Conservation (phyloP, 257 asterid species). For the Ligustrum vulgare region DNA sequence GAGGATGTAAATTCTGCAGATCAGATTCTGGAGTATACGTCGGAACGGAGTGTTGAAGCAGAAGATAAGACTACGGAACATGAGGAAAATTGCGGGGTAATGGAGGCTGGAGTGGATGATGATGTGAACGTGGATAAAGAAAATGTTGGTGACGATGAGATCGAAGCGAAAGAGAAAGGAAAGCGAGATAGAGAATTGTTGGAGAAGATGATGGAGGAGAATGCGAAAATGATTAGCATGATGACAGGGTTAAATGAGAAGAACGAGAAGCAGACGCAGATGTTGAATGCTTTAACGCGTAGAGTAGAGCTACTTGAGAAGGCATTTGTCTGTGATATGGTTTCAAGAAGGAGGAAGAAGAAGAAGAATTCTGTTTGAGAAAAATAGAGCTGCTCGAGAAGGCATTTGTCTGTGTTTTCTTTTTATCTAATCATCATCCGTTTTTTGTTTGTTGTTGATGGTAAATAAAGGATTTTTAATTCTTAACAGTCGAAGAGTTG, state of each 20-base stretch:
- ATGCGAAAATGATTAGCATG: slow-evolving; percentile 43
- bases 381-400: not conserved
- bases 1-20: not conserved
- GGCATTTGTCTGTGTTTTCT: no score
- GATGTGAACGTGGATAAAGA: not conserved
- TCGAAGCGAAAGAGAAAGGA: not conserved
- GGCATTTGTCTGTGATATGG: slow-evolving; percentile 35
- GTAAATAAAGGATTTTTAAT: no score
- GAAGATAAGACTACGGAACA: not conserved
- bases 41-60: not conserved
- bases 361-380: slow-evolving; percentile 14
- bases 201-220: slow-evolving; percentile 40
- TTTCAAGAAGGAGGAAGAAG: slow-evolving; percentile 36
- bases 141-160: not conserved
- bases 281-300: slow-evolving; percentile 28
- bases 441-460: no score
- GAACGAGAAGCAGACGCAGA: slow-evolving; percentile 36
- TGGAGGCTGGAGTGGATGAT: not conserved
- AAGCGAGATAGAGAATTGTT: slow-evolving; percentile 25
- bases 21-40: not conserved
- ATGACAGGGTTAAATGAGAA: slow-evolving; percentile 35
- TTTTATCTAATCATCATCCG: no score
- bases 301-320: slow-evolving; percentile 49
- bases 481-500: no score
- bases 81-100: not conserved